Base-by-base conservation (phyloP, 202 grass and related monocot species). In the Panicum virgatum region DNA sequence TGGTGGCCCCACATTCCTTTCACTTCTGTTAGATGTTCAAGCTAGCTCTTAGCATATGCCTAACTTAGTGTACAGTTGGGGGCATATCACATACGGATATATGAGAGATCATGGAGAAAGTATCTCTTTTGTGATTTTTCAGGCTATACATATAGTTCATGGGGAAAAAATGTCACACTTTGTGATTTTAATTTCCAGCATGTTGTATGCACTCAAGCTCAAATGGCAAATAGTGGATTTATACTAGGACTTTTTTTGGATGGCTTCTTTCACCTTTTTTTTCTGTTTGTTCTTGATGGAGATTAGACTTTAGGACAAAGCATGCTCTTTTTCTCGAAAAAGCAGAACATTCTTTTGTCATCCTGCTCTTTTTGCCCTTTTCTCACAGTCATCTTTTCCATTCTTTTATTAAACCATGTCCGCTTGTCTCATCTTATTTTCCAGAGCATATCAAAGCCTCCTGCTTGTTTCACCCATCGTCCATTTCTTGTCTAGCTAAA, bases 241-340 rank as follows among this genome's bases (percentile, higher is more conserved):
- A 44, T 26, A 23, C 10, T 76, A 26, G 18, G 26, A 26, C 10
- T 1, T 29, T 43, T 18, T 16, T 18, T 4, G 1, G 4, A 27
- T 22, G 23, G 9, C 36, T 77, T 32, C 10, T 14, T 77, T 71
- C 13, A 4, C 12, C 12, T 46, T 50, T 39, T 10, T 10, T 42
- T 42, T 1, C 16, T 66, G 69, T 42, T 62, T 47, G 64, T 9
- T 43, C 43, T 23, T 68, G 26, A 18, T 79, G 22, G 16, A 71
- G 25, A 85, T 54, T 45, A 73, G 37, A 59, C 20, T 80, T 80
- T 66, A 48, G 61, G n/a, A 46, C 20, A 80, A 57, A 80, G 16
- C 19, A 47, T 59, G 6, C 56, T 54, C 38, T 46, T 66, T 32
- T 85, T 63, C 16, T 14, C n/a, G 15, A 5, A 20, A 83, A 75